Conservation (phyloP, 208 protist species). For the Endotrypanum monterogeii region DNA sequence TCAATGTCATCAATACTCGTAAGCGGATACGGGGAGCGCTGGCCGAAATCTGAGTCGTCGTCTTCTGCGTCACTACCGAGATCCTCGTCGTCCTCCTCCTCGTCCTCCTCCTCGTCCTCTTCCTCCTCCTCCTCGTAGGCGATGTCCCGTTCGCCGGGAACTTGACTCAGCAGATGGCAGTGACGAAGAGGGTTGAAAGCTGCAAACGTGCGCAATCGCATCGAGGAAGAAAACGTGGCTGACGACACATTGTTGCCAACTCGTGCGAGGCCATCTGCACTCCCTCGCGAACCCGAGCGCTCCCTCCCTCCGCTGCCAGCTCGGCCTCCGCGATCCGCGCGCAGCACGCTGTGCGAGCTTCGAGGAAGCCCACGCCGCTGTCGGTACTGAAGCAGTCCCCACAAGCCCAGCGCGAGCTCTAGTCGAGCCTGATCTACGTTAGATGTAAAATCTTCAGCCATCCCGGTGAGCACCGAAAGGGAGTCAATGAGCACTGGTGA, state of each 20-base stretch:
- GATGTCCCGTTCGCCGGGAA: slow-evolving; percentile 4
- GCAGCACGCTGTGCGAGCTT: slow-evolving; percentile 2
- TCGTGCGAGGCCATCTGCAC: slow-evolving; percentile 2
- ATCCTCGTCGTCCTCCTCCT: too few species aligned
- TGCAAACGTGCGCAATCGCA: slow-evolving; percentile 18
- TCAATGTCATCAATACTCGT: slow-evolving; percentile 36
- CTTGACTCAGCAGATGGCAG: slow-evolving; percentile 7
- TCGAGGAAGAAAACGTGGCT: slow-evolving; percentile 14
- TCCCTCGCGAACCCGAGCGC: background rate
- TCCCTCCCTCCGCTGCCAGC: background rate
- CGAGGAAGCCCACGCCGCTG: slow-evolving; percentile 26
- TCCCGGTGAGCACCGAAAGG: slow-evolving; percentile 24
- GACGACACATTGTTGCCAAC: slow-evolving; percentile 4
- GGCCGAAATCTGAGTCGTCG: slow-evolving; percentile 15
- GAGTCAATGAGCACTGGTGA: slow-evolving; percentile 22
- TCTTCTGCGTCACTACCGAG: too few species aligned
- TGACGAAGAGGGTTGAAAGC: slow-evolving; percentile 13
- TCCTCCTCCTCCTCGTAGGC: slow-evolving; percentile 33
- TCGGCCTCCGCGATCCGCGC: background rate
- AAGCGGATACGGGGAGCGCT: slow-evolving; percentile 5
- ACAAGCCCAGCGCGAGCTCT: slow-evolving; percentile 37
- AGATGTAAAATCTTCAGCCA: slow-evolving; percentile 31
- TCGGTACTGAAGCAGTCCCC: slow-evolving; percentile 28
- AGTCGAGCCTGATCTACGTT: slow-evolving; percentile 23
- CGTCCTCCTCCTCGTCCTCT: slow-evolving; percentile 16